A percentile compares a stretch with the other conserved stretches of the same genome.
Evolutionary conservation across 1,284 basidiomycete species (phyloP).

Genomic region (Pulchroboletus neoregius): DNA sequence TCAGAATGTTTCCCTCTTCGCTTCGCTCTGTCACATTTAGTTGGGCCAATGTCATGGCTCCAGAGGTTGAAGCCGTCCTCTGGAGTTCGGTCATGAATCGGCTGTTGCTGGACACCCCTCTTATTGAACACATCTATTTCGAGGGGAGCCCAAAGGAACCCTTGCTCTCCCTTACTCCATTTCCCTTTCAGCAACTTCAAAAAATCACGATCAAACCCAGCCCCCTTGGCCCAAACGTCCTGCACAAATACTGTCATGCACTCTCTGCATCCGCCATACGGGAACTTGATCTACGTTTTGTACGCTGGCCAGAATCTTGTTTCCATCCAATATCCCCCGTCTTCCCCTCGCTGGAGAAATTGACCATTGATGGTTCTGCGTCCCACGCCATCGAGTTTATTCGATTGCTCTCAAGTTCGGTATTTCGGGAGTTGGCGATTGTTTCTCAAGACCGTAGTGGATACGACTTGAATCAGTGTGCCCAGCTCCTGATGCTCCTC

Average conservation of each 20-base stretch:
- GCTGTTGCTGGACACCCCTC: slow-evolving; percentile 21
- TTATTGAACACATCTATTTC: slow-evolving; percentile 22
- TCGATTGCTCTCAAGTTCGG: slow-evolving; percentile 20
- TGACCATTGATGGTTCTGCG: slow-evolving; percentile 21
- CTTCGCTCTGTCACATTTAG: slow-evolving; percentile 22
- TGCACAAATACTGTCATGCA: slow-evolving; percentile 28
- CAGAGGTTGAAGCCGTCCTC: slow-evolving; percentile 19
- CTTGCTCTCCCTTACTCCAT: slow-evolving; percentile 15
- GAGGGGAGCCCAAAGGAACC: slow-evolving; percentile 29
- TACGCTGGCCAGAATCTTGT: slow-evolving; percentile 24
- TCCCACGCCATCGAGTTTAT: slow-evolving; percentile 25
- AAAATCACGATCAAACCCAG: slow-evolving; percentile 26
- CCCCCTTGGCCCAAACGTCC: slow-evolving; percentile 24
- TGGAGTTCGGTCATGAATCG: slow-evolving; percentile 24
- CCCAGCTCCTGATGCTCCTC: slow-evolving; percentile 20
- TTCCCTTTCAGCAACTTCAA: slow-evolving; percentile 23
- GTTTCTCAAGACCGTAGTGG: slow-evolving; percentile 20
- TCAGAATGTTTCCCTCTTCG: slow-evolving; percentile 25
- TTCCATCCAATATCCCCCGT: slow-evolving; percentile 22
- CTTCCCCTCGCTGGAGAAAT: slow-evolving; percentile 24
- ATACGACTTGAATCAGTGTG: slow-evolving; percentile 12
- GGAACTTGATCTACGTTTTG: slow-evolving; percentile 27
- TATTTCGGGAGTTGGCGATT: slow-evolving; percentile 21
- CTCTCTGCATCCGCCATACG: slow-evolving; percentile 20
- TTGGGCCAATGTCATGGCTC: slow-evolving; percentile 20